Conservation (phyloP, 2,329 filamentous ascomycete species). For the Dactylellina drechsleri region DNA sequence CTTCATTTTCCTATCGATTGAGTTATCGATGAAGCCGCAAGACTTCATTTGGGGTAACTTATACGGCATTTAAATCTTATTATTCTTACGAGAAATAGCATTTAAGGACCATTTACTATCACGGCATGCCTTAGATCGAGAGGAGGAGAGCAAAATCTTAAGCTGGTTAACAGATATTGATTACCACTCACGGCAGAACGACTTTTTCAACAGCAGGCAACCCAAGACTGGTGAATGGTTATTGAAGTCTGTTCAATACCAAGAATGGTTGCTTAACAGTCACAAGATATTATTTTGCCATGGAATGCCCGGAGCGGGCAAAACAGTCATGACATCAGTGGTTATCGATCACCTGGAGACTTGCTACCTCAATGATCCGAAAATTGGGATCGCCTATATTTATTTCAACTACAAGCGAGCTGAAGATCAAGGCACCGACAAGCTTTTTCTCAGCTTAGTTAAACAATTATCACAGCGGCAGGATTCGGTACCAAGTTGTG, state of each 20-base stretch:
- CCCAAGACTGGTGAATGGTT: slow-evolving; percentile 65
- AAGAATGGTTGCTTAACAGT: slow-evolving; percentile 59
- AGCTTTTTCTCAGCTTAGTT: slow-evolving; percentile 61
- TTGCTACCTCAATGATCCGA: not conserved
- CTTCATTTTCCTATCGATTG: not conserved
- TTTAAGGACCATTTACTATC: not conserved
- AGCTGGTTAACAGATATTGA: slow-evolving; percentile 20
- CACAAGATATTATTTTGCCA: slow-evolving; percentile 26
- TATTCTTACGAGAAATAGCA: not conserved
- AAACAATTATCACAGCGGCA: slow-evolving; percentile 61
- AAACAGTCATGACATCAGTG: slow-evolving; percentile 64
- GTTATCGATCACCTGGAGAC: slow-evolving; percentile 62
- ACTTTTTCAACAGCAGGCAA: slow-evolving; percentile 60
- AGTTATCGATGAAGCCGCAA: not conserved
- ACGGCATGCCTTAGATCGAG: not conserved
- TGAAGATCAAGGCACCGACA: slow-evolving; percentile 60
- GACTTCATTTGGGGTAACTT: not conserved
- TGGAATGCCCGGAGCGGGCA: slow-evolving; percentile 64
- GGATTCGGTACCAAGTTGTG: slow-evolving; percentile 56
- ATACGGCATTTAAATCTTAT: not conserved
- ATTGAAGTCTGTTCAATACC: slow-evolving; percentile 61
- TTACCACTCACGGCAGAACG: not conserved
- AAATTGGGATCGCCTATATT: slow-evolving; percentile 64
- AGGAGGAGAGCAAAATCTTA: slow-evolving; percentile 6
- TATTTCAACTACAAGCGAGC: slow-evolving; percentile 64